Evolutionary conservation across 2,329 filamentous ascomycete genomes (phyloP).

Genomic region (Neurospora crassa): DNA sequence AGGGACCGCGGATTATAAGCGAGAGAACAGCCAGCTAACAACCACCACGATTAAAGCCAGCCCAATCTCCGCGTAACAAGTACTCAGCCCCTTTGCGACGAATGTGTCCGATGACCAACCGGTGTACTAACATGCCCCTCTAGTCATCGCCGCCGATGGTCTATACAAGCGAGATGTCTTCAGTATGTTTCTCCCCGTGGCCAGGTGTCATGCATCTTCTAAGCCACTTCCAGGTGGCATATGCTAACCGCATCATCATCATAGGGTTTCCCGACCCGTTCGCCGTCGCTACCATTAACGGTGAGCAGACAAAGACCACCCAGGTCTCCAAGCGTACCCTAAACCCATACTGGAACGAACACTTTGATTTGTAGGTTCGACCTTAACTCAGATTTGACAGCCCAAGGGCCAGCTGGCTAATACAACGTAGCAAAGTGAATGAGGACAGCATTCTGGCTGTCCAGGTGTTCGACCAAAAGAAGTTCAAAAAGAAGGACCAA

Average conservation of each 20-base stretch:
- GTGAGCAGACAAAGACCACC: slow-evolving; percentile 98
- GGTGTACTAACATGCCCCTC: slow-evolving; percentile 21
- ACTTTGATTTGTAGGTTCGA: slow-evolving; percentile 80
- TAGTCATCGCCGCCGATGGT: slow-evolving; percentile 97
- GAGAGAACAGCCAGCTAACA: slow-evolving; percentile 14
- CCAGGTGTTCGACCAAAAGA: slow-evolving; percentile 99
- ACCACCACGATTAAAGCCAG: slow-evolving; percentile 40
- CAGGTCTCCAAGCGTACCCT: slow-evolving; percentile 93
- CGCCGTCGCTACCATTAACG: slow-evolving; percentile 91
- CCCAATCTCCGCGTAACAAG: slow-evolving; percentile 90
- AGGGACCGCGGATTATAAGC: neutral
- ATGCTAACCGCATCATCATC: slow-evolving; percentile 15
- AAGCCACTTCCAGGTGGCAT: slow-evolving; percentile 7
- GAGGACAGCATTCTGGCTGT: slow-evolving; percentile 96
- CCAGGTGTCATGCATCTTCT: neutral
- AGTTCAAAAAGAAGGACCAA: slow-evolving; percentile 99
- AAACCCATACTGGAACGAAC: slow-evolving; percentile 99
- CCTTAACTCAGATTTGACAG: slow-evolving; percentile 1
- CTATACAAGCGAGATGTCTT: slow-evolving; percentile 99
- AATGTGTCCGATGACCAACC: slow-evolving; percentile 1
- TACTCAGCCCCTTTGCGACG: slow-evolving; percentile 37
- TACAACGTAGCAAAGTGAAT: slow-evolving; percentile 59
- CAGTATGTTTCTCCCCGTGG: slow-evolving; percentile 52
- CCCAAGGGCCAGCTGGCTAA: slow-evolving; percentile 4
- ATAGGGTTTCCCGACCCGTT: slow-evolving; percentile 95